Conservation (phyloP, 345 rosid genomes). For the Eucalyptus polybractea region DNA sequence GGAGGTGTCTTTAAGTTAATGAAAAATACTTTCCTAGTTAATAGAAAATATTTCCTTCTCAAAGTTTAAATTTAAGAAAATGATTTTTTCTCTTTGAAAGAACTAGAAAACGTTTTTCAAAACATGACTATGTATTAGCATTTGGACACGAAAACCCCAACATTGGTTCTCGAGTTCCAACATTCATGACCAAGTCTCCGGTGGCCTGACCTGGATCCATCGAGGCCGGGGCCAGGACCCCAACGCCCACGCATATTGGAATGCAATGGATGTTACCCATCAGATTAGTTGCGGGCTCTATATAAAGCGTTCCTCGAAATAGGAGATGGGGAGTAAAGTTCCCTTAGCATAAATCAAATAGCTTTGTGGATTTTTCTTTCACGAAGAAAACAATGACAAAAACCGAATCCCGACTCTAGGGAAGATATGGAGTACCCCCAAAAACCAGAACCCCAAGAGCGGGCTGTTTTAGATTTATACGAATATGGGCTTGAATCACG, state of each 20-base stretch:
- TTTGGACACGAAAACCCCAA: too few relatives aligned
- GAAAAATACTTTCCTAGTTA: too few relatives aligned
- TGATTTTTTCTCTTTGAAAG: too few relatives aligned
- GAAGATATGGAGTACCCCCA: neutral
- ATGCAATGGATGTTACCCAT: neutral
- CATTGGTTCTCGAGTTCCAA: accelerated
- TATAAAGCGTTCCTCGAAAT: neutral
- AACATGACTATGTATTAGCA: too few relatives aligned
- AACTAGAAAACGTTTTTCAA: too few relatives aligned
- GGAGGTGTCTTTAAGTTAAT: neutral
- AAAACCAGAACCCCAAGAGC: neutral
- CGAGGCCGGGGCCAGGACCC: too few relatives aligned
- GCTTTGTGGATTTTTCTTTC: neutral
- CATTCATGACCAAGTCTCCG: too few relatives aligned
- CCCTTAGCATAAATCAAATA: neutral
- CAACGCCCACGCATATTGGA: too few relatives aligned
- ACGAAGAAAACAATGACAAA: neutral
- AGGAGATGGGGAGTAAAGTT: neutral
- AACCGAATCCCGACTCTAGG: neutral
- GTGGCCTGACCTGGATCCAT: accelerated
- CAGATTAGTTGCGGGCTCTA: neutral
- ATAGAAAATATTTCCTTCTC: too few relatives aligned
- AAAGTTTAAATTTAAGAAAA: too few relatives aligned
- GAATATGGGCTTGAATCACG: neutral
- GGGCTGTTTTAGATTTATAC: neutral